A percentile compares a stretch with the other conserved stretches of the same genome.
Conservation (phyloP, 2,329 filamentous ascomycete genomes). For the Trichophyton simii region DNA sequence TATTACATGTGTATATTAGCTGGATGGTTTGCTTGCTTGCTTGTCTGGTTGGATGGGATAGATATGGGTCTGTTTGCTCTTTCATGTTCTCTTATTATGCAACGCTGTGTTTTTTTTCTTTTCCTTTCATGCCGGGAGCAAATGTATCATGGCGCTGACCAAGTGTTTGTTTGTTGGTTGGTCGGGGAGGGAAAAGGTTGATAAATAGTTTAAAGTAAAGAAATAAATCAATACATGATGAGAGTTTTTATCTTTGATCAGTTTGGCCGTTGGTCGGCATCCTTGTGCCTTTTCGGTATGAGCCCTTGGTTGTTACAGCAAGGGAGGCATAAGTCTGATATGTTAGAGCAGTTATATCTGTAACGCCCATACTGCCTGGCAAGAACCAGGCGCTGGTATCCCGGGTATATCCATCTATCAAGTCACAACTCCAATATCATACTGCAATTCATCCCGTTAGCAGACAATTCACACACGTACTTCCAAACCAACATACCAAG, state of each 20-base stretch:
- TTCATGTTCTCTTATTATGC: no score
- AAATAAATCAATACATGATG: no score
- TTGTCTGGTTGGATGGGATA: background rate
- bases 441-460: background rate
- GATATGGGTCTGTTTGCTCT: background rate
- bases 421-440: background rate
- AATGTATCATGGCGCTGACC: background rate
- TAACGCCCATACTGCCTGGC: no score
- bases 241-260: background rate
- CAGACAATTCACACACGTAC: background rate
- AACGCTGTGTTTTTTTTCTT: no score
- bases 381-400: background rate
- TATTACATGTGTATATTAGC: slow-evolving; percentile 5
- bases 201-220: background rate
- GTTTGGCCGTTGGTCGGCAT: background rate
- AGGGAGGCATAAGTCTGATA: no score
- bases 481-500: slow-evolving; percentile 41
- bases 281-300: no score
- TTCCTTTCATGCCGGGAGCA: background rate
- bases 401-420: background rate
- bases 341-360: no score
- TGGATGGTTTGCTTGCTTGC: background rate
- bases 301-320: no score
- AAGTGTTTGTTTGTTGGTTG: background rate
- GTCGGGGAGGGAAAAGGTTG: background rate